A percentile compares a stretch with the other conserved stretches of the same genome.
Evolutionary conservation across 108 stramenopile genomes (phyloP).

Genomic region (Cyclotella atomus): DNA sequence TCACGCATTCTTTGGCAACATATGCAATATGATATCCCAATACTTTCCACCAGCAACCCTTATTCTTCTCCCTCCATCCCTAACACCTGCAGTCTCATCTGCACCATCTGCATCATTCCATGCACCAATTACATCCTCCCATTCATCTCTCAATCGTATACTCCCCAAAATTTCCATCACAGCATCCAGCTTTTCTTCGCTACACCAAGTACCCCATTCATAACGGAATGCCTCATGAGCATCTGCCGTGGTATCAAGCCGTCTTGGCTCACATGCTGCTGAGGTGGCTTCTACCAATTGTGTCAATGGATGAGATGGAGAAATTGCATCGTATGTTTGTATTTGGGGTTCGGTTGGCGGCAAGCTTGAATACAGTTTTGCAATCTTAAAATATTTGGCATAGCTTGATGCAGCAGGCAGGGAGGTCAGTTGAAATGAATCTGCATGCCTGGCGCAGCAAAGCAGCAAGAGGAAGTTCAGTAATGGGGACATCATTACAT

Average conservation of each 20-base stretch:
- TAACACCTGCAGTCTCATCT: background rate
- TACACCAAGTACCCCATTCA: constrained; percentile 80
- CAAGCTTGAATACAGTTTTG: background rate
- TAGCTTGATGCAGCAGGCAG: background rate
- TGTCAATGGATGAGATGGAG: constrained; percentile 23
- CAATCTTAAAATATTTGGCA: background rate
- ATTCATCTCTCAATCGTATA: constrained; percentile 44
- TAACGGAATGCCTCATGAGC: constrained; percentile 58
- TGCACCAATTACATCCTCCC: constrained; percentile 53
- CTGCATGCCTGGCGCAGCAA: too few species aligned
- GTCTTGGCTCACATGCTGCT: constrained; percentile 21
- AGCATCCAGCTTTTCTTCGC: constrained; percentile 41
- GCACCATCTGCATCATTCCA: constrained; percentile 24
- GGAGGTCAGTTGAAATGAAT: background rate
- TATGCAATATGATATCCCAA: constrained; percentile 82
- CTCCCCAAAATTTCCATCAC: constrained; percentile 64
- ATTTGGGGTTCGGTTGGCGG: constrained; percentile 18
- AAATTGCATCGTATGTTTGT: constrained; percentile 30
- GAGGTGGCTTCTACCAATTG: background rate
- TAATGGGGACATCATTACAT: too few species aligned
- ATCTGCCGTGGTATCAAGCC: constrained; percentile 35
- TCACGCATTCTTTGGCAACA: constrained; percentile 58
- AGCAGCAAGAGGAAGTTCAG: too few species aligned
- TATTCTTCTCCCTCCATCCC: constrained; percentile 27
- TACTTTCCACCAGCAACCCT: constrained; percentile 67